Evolutionary conservation across 495 filamentous ascomycete species (phyloP), one percentile per base, ranked within the genome.

Genomic region (Penicillium steckii): DNA sequence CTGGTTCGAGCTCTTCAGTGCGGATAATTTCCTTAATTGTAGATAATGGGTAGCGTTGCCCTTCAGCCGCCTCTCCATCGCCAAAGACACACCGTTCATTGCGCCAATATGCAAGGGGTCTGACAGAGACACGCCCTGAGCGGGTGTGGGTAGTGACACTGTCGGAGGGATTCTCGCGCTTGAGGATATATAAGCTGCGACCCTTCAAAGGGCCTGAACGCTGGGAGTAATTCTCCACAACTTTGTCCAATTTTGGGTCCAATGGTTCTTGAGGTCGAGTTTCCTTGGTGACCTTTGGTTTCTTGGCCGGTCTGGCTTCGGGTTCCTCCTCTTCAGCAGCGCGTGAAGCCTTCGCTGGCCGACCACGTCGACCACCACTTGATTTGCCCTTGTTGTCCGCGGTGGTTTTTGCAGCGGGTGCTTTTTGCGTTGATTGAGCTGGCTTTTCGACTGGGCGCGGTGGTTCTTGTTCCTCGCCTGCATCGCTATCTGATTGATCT

Each of bases 51-150:
- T 83, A 83, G 43, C 78, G 62, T 53, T 70, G 71, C 42, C 76
- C 75, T 38, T 79, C 75, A 10, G 67, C 71, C 15, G 74, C 73
- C 46, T 75, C 75, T 25, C 78, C 79, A 52, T 86, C 77, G 9
- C 81, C 82, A 64, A 85, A 91, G 2, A 90, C 78, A 47, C 86
- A 78, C 21, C 81, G 81, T 62, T 97, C 94, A 48, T 90, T 89
- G 46, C 82, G 84, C 94, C 94, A 97, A 64, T 77, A 93, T 30
- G 85, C 82, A n/a, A 97, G 67, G 6, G 94, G 94, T 53, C 86
- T 82, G 48, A 91, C 80, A 12, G 77, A 77, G 4, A 74, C 69
- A 40, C 86, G 72, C 8, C 80, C 83, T 21, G 75, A 83, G 40
- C 83, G 80, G 23, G 79, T 79, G 37, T 75, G 71, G 2, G 72